Evolutionary conservation across 495 filamentous ascomycete genomes (phyloP).

Genomic region (Lophiostoma macrostomum): DNA sequence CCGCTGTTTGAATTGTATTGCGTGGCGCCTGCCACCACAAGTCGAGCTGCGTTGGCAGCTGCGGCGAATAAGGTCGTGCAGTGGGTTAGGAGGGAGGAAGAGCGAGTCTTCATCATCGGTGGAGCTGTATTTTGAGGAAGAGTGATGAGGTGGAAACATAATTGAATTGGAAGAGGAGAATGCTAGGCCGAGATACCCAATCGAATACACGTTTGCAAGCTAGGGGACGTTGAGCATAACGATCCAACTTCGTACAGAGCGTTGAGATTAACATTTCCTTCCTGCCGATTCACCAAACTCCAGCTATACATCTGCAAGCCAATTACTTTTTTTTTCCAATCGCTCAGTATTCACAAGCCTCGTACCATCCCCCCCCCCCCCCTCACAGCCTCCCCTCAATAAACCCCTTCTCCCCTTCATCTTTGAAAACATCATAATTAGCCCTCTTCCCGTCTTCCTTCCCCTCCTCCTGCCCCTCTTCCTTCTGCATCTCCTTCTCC

Average conservation of each 20-base stretch:
- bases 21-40: slow-evolving; percentile 75
- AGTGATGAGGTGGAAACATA: not conserved
- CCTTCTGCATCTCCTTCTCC: no score
- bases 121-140: slow-evolving; percentile 62
- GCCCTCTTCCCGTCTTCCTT: no score
- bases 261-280: no score
- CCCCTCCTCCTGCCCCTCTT: no score
- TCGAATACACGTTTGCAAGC: no score
- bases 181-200: slow-evolving; percentile 3
- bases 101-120: slow-evolving; percentile 90
- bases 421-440: slow-evolving; percentile 11
- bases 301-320: no score
- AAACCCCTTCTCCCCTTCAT: slow-evolving; percentile 14
- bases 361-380: not conserved
- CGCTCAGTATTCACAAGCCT: not conserved
- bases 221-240: no score
- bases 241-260: no score
- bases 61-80: slow-evolving; percentile 81
- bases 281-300: no score
- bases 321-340: no score
- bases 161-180: not conserved
- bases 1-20: slow-evolving; percentile 91
- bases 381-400: slow-evolving; percentile 3
- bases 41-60: slow-evolving; percentile 74
- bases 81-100: slow-evolving; percentile 88